Percentiles rank a stretch among this genome's conserved stretches.
These are phyloP conservation scores for Fusarium decemcellulare DNA, from an alignment of 2,329 filamentous ascomycete genomes.

Conservation along the genomic window DNA sequence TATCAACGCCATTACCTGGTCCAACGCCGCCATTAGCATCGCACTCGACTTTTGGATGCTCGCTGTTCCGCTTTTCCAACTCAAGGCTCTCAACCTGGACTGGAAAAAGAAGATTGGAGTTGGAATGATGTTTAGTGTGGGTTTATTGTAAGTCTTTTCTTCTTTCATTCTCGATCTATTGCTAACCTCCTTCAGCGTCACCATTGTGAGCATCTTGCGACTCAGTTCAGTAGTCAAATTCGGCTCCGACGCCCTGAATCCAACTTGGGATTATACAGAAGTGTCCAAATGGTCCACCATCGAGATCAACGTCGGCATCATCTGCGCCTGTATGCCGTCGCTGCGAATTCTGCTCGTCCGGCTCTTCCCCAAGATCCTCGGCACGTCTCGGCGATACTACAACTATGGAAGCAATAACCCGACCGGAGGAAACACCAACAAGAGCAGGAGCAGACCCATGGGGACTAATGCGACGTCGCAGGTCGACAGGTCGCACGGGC, in stretches of 20 bases:
- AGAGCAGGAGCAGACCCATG: conserved; percentile 24
- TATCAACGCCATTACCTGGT: conserved; percentile 64
- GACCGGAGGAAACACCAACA: conserved; percentile 17
- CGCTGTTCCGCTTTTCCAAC: conserved; percentile 62
- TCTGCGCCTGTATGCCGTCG: conserved; percentile 57
- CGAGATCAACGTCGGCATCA: conserved; percentile 56
- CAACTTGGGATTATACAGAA: conserved; percentile 53
- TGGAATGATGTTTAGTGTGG: conserved; percentile 65
- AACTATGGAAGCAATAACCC: conserved; percentile 40
- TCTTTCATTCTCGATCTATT: neutral
- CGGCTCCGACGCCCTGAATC: conserved; percentile 47
- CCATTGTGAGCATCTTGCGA: conserved; percentile 56
- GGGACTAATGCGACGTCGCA: conserved; percentile 44
- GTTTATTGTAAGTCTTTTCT: conserved; percentile 57
- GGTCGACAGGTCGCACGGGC: conserved; percentile 38
- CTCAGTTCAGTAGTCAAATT: conserved; percentile 52
- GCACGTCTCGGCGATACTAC: conserved; percentile 50
- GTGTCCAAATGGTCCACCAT: conserved; percentile 54
- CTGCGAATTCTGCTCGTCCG: conserved; percentile 53
- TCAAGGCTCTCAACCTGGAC: conserved; percentile 58
- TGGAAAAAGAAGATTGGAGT: conserved; percentile 66
- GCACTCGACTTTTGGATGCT: conserved; percentile 67
- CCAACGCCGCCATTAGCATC: conserved; percentile 68
- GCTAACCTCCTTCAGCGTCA: conserved; percentile 48
- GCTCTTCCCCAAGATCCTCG: conserved; percentile 55